A percentile compares a stretch with the other conserved stretches of the same genome.
Conservation (phyloP, 352 stramenopile species). For the Thalassiosira livingstoniorum region DNA sequence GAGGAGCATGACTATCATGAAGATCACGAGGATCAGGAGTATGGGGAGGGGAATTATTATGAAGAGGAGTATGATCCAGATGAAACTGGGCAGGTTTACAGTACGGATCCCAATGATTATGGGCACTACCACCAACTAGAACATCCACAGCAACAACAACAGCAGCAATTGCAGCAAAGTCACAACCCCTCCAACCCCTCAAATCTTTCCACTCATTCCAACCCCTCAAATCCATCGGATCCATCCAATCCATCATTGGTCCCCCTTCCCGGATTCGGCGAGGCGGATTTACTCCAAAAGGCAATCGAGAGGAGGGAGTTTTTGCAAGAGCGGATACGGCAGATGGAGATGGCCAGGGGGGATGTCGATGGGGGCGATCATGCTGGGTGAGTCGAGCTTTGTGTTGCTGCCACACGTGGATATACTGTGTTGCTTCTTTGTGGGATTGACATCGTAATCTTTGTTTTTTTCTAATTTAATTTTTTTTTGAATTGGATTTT, state of each 20-base stretch:
- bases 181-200: no score
- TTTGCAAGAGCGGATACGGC: constrained; percentile 46
- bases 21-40: background rate
- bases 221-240: no score
- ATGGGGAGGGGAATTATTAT: background rate
- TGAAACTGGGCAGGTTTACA: background rate
- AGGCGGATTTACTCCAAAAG: constrained; percentile 49
- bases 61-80: background rate
- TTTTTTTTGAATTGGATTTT: no score
- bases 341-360: constrained; percentile 42
- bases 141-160: background rate
- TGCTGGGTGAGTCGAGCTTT: background rate
- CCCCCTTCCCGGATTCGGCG: constrained; percentile 30
- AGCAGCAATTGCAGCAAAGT: no score
- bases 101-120: background rate
- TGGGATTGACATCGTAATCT: background rate
- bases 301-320: constrained; percentile 46
- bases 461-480: no score
- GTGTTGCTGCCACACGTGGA: background rate
- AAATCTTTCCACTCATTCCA: no score
- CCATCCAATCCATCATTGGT: constrained; percentile 13
- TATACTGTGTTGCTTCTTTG: background rate
- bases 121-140: background rate
- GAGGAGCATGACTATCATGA: background rate
- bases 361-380: constrained; percentile 4